A percentile compares a stretch with the other conserved stretches of the same genome.
Conservation (phyloP, 73 alveolate species). For the Symbiodinium natans region DNA sequence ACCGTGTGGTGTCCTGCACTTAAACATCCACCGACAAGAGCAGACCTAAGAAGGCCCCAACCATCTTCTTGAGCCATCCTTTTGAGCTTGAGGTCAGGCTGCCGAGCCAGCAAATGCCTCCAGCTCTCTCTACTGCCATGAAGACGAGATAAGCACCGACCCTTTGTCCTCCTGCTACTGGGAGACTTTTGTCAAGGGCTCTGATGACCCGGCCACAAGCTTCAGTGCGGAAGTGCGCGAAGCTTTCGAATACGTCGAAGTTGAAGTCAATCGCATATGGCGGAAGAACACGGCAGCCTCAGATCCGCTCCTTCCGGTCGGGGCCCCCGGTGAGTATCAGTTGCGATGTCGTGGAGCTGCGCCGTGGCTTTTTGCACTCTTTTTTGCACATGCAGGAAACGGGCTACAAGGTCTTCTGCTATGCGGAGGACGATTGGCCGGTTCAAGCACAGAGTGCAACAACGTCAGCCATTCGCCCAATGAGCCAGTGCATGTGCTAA, state of each 20-base stretch:
- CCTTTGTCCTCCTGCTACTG: conserved; percentile 25
- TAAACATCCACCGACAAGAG: neutral
- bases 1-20: conserved; percentile 39
- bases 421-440: conserved; percentile 74
- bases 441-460: conserved; percentile 31
- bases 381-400: conserved; percentile 4
- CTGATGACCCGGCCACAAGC: conserved; percentile 30
- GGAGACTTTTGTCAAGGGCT: conserved; percentile 57
- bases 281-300: conserved; percentile 2
- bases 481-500: no score
- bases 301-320: conserved; percentile 67
- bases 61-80: neutral
- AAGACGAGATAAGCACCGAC: conserved; percentile 38
- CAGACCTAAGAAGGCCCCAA: neutral
- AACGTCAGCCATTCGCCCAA: neutral
- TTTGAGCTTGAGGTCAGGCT: conserved; percentile 20
- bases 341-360: neutral
- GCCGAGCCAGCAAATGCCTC: conserved; percentile 40
- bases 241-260: conserved; percentile 43
- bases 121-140: conserved; percentile 11
- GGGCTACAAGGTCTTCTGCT: conserved; percentile 58
- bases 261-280: conserved; percentile 67
- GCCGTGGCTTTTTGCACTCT: neutral
- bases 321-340: neutral
- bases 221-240: conserved; percentile 20